Evolutionary conservation across 176 grass and related monocot species (phyloP).

Genomic region (Phoenix dactylifera): DNA sequence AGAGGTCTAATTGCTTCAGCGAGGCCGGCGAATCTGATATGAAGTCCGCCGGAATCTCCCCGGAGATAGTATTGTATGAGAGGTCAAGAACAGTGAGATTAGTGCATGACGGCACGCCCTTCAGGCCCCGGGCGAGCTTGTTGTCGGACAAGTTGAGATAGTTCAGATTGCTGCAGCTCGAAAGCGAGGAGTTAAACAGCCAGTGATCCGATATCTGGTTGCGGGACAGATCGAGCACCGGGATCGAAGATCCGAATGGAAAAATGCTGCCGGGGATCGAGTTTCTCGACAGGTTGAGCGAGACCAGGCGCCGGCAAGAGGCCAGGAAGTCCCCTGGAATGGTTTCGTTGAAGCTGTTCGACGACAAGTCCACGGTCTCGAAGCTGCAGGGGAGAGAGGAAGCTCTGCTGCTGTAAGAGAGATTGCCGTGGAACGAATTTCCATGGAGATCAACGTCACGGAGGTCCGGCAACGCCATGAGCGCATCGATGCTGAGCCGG

Average conservation of each 20-base stretch:
- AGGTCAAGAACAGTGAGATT: conserved; percentile 46
- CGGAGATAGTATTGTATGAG: conserved; percentile 71
- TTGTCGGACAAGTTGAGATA: conserved; percentile 94
- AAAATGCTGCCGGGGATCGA: conserved; percentile 38
- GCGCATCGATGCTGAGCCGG: conserved; percentile 39
- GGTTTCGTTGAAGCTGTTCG: conserved; percentile 62
- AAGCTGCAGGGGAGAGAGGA: conserved; percentile 35
- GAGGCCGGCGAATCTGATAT: conserved; percentile 32
- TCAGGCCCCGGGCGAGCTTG: conserved; percentile 41
- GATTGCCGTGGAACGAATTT: conserved; percentile 85
- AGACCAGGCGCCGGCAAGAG: conserved; percentile 34
- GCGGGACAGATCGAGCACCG: conserved; percentile 61
- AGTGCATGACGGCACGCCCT: conserved; percentile 36
- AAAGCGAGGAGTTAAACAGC: conserved; percentile 63
- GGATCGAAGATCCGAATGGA: conserved; percentile 47
- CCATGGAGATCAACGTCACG: conserved; percentile 41
- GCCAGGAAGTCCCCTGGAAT: conserved; percentile 51
- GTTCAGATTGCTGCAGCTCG: conserved; percentile 45
- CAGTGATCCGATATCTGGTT: conserved; percentile 44
- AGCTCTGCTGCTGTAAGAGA: conserved; percentile 36
- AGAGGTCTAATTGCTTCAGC: conserved; percentile 39
- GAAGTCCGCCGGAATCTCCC: conserved; percentile 33
- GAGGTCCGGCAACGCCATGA: conserved; percentile 46
- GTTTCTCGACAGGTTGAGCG: conserved; percentile 68
- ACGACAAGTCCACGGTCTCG: conserved; percentile 51